These are phyloP conservation scores for Petunia hybrid DNA, from an alignment of 305 asterid species.

Conservation along the genomic window DNA sequence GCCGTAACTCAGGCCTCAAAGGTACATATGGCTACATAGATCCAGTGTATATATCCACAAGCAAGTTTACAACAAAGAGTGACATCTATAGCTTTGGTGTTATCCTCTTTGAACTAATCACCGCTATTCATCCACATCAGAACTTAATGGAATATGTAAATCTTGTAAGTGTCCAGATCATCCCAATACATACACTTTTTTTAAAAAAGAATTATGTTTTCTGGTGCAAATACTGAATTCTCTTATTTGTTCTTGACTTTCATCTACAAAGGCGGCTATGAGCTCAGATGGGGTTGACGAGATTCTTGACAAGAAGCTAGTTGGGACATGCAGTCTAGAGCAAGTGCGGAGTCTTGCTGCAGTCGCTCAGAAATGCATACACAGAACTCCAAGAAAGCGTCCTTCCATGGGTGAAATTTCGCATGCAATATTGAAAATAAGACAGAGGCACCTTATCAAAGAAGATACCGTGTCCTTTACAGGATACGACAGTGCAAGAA, in stretches of 20 bases:
- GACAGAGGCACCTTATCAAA: constrained; percentile 62
- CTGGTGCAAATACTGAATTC: neutral
- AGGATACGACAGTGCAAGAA: constrained; percentile 70
- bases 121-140: constrained; percentile 98
- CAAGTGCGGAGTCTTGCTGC: constrained; percentile 78
- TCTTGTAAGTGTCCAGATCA: constrained; percentile 63
- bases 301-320: constrained; percentile 77
- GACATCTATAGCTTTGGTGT: constrained; percentile 95
- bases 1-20: constrained; percentile 85
- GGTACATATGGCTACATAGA: constrained; percentile 98
- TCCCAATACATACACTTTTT: neutral
- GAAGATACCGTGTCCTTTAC: constrained; percentile 77
- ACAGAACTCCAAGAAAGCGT: constrained; percentile 72
- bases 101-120: constrained; percentile 95
- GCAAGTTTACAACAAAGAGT: constrained; percentile 84
- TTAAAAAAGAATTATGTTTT: neutral
- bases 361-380: constrained; percentile 79
- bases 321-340: constrained; percentile 65
- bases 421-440: constrained; percentile 76
- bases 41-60: constrained; percentile 85
- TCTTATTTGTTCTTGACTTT: constrained; percentile 18
- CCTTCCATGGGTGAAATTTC: constrained; percentile 85
- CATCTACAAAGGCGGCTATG: constrained; percentile 74
- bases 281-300: constrained; percentile 93
- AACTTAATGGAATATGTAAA: constrained; percentile 94